Evolutionary conservation across 2,329 filamentous ascomycete species (phyloP).

Genomic region (Uncinocarpus reesii): DNA sequence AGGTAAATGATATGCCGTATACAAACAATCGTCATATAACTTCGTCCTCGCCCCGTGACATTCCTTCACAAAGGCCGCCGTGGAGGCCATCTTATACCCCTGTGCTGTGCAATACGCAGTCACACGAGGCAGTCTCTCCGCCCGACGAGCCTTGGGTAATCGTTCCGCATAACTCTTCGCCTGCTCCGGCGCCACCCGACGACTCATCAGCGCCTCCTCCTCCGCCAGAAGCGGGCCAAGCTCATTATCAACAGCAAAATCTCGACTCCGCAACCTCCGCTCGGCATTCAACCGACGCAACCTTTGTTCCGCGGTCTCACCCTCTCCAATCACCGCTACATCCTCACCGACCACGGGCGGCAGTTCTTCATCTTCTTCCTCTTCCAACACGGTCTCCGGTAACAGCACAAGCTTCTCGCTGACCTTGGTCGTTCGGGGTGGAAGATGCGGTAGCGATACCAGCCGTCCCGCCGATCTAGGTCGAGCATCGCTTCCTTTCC

Average conservation of each 20-base stretch:
- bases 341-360: constrained; percentile 13
- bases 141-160: constrained; percentile 74
- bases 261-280: constrained; percentile 34
- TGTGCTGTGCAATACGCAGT: constrained; percentile 96
- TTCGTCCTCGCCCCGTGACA: constrained; percentile 88
- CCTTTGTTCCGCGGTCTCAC: constrained; percentile 21
- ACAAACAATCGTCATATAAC: constrained; percentile 94
- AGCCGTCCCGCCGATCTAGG: constrained; percentile 40
- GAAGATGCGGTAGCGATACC: constrained; percentile 51
- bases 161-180: constrained; percentile 92
- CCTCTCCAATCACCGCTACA: constrained; percentile 22
- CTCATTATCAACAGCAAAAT: constrained; percentile 49
- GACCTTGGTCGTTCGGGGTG: constrained; percentile 81
- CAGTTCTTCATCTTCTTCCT: constrained; percentile 21
- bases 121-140: constrained; percentile 76
- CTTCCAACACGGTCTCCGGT: constrained; percentile 57
- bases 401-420: constrained; percentile 94
- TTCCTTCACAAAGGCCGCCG: constrained; percentile 79
- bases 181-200: constrained; percentile 38
- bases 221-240: constrained; percentile 43
- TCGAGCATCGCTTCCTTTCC: constrained; percentile 10
- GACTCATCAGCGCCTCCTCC: constrained; percentile 53
- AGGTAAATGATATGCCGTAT: constrained; percentile 88
- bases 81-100: constrained; percentile 77
- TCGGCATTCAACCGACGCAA: constrained; percentile 26